Evolutionary conservation across 768 basidiomycete genomes (phyloP), one percentile per base, ranked within the genome.

Genomic region (Russula emetica): DNA sequence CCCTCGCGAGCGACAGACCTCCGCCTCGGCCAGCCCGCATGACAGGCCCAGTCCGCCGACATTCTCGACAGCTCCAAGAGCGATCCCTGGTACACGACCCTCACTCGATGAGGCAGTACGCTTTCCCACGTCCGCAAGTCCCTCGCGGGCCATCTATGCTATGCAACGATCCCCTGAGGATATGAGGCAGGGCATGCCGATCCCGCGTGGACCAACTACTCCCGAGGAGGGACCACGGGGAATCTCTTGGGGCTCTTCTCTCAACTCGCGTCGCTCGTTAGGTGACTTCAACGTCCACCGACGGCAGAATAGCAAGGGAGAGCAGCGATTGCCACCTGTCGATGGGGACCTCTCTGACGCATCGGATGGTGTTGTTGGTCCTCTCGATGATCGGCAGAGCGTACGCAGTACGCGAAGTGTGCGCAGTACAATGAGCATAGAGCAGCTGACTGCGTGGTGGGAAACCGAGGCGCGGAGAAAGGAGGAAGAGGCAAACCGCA

Each of bases 401-500:
- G 24, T 26, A 38, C 62, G 65, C n/a, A 66, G 61, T 54, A 1
- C 45, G 51, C 58, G 55, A 38, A 69, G 66, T 54, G 8, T 61
- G 24, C 61, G 67, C 7, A 65, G 64, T 38, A 44, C 59, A 38
- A 63, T 63, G 16, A 68, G 67, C 50, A 32, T 67, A 20, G 71
- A 71, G 62, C 69, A 68, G 32, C 64, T 70, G 18, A 69, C 58
- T 13, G 49, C 58, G 47, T 62, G 36, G 42, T 44, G 63, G 34
- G 70, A 68, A 67, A 60, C 45, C 7, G 69, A 68, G 61, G 64
- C 65, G 47, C 57, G 52, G 32, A 67, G 55, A 20, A 67, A 54
- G 58, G 70, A 66, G 61, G 67, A 73, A n/a, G 71, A 72, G 26
- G 74, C 74, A 34, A 70, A 69, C 26, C 71, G 71, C 16, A 72